These are phyloP conservation scores for Vaccinium macrocarpon DNA, from an alignment of 148 eudicot genomes.

Conservation along the genomic window DNA sequence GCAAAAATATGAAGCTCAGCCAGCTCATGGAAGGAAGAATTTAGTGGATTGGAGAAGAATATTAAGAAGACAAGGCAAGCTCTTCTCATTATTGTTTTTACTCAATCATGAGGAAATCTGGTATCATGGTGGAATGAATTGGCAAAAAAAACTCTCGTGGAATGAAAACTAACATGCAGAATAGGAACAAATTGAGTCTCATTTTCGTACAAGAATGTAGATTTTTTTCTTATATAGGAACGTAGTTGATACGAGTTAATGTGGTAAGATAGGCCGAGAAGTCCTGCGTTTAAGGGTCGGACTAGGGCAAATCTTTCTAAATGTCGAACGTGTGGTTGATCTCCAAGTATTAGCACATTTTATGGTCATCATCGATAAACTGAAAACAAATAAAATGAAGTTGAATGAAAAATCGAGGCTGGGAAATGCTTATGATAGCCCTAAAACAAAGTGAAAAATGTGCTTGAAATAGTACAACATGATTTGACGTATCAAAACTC, in stretches of 20 bases:
- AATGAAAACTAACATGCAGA: neutral
- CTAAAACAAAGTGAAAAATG: neutral
- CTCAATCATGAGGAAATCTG: conserved; percentile 4
- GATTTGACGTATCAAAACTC: too few relatives aligned
- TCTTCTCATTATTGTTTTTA: neutral
- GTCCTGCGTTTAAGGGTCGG: neutral
- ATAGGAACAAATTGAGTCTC: neutral
- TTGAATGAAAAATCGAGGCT: neutral
- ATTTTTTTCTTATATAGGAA: too few relatives aligned
- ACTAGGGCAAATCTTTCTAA: conserved; percentile 24
- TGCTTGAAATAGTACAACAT: too few relatives aligned
- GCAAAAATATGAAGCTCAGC: neutral
- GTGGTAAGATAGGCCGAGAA: neutral
- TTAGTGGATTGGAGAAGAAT: neutral
- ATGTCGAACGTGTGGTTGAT: conserved; percentile 35
- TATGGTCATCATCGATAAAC: conserved; percentile 31
- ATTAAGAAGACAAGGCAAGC: neutral
- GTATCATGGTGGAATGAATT: conserved; percentile 9
- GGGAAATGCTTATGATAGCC: neutral
- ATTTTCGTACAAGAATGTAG: neutral
- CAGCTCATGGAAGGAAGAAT: neutral
- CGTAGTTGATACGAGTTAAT: neutral
- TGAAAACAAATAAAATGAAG: conserved; percentile 16
- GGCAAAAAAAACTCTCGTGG: neutral
- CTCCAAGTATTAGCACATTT: conserved; percentile 33